Base-by-base conservation (phyloP, 495 filamentous ascomycete species). In the Aspergillus hancockii region DNA sequence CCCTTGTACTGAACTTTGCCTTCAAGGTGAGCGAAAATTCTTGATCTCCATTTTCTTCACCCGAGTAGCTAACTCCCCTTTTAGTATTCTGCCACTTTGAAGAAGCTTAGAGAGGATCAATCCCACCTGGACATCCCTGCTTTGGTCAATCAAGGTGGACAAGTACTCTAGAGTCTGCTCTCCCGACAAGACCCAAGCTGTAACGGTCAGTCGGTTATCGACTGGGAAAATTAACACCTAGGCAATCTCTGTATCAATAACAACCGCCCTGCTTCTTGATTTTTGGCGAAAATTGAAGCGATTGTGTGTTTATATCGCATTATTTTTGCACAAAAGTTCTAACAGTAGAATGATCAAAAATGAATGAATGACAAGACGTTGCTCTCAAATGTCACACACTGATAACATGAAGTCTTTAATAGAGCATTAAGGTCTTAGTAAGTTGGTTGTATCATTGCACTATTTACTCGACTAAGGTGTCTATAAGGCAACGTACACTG, bases 1-100 rank as follows among this genome's bases (percentile, higher is more conserved):
- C 92, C 52, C 73, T 98, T 62, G 79, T 89, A 49, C 68, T 96
- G 66, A 98, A 98, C 75, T 96, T 98, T 79, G 83, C 79, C 16
- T 91, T 98, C 70, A 90, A 93, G 76, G 76, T 80, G 62, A 23
- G 71, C 58, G 14, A 38, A 34, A 34, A 31, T 30, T 18, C 31
- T 14, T 31, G 12, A 19, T 51, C 18, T 12, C 8, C 32, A 30
- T 28, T 46, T 51, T 12, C 18, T 57, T 31, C 56, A 10, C 16
- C 8, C 16, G n/a, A n/a, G 34, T 61, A 50, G 28, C 72, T 71
- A 62, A 67, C 54, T 23, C 22, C 1, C 6, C 12, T 22, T 31
- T 56, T 46, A 76, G 72, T 78, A 76, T 53, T 59, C 60, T n/a
- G 55, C 68, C n/a, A 65, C 71, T n/a, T 53, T 78, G 3, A 59